phyloP scores from a whole-genome alignment of 306 rosid genomes.

The Fagus sylvatica region DNA sequence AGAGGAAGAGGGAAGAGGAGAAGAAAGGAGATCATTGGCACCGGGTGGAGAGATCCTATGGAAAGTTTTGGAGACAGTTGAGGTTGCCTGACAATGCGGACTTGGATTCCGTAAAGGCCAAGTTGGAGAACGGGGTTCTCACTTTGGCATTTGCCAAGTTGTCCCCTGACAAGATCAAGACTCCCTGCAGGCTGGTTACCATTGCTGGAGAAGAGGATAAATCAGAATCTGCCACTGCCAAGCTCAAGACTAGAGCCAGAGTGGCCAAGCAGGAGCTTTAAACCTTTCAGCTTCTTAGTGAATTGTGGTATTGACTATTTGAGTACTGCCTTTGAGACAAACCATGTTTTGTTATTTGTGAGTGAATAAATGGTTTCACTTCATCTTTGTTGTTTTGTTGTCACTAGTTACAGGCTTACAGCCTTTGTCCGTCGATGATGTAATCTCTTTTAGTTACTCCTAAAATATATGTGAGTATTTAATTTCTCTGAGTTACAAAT shows the following conservation, averaged over 20 bases:
- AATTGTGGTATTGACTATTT: too few species aligned
- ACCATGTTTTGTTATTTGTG: not conserved
- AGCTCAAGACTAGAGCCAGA: constrained; percentile 13
- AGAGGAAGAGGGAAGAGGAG: constrained; percentile 56
- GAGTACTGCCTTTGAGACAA: too few species aligned
- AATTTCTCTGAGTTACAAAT: too few species aligned
- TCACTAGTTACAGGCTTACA: not conserved
- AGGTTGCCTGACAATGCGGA: constrained; percentile 60
- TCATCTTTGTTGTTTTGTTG: not conserved
- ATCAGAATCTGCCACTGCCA: constrained; percentile 13
- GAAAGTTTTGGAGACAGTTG: constrained; percentile 73
- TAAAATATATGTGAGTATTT: not conserved
- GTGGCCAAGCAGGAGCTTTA: constrained; percentile 52
- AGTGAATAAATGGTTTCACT: constrained; percentile 27
- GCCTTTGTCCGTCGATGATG: not conserved
- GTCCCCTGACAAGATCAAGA: constrained; percentile 52
- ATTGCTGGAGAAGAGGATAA: constrained; percentile 33
- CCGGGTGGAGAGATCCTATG: constrained; percentile 56
- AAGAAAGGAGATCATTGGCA: constrained; percentile 66
- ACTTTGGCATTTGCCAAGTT: constrained; percentile 51
- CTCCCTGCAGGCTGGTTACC: constrained; percentile 43
- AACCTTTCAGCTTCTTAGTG: constrained; percentile 1
- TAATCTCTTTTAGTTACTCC: not conserved
- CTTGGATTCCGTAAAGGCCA: constrained; percentile 58
- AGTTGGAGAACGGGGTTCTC: constrained; percentile 59